Evolutionary conservation across 164 flowering plant genomes (phyloP).

Genomic region (Piper betle): DNA sequence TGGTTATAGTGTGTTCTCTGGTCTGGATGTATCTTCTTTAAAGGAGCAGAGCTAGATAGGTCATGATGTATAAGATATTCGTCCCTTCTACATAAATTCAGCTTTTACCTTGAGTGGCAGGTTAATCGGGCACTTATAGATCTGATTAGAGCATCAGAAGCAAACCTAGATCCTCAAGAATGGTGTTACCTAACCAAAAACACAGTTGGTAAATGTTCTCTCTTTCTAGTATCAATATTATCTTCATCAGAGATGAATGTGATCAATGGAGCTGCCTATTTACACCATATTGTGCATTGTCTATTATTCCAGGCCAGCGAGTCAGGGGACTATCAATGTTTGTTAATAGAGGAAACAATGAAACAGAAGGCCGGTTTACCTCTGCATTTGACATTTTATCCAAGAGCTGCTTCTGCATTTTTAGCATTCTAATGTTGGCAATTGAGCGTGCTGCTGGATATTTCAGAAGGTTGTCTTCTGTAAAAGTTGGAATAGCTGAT

Average conservation of each 20-base stretch:
- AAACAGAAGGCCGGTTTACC: neutral
- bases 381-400: neutral
- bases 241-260: neutral
- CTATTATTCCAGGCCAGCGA: neutral
- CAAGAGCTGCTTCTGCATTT: neutral
- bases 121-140: constrained; percentile 27
- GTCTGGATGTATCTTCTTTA: neutral
- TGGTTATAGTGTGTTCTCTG: neutral
- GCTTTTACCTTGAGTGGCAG: constrained; percentile 20
- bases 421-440: neutral
- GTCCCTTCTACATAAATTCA: too few relatives aligned
- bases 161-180: neutral
- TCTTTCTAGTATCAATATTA: neutral
- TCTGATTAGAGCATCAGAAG: neutral
- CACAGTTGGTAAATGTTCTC: neutral
- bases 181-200: neutral
- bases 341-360: neutral
- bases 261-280: neutral
- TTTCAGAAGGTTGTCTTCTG: neutral
- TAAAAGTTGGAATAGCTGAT: neutral
- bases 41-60: neutral
- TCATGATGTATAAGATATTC: neutral
- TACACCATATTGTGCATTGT: neutral
- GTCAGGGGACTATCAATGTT: neutral
- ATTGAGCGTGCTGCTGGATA: neutral